These are phyloP conservation scores for Chlorella variabilis DNA, from an alignment of 163 green algal species.

Conservation along the genomic window DNA sequence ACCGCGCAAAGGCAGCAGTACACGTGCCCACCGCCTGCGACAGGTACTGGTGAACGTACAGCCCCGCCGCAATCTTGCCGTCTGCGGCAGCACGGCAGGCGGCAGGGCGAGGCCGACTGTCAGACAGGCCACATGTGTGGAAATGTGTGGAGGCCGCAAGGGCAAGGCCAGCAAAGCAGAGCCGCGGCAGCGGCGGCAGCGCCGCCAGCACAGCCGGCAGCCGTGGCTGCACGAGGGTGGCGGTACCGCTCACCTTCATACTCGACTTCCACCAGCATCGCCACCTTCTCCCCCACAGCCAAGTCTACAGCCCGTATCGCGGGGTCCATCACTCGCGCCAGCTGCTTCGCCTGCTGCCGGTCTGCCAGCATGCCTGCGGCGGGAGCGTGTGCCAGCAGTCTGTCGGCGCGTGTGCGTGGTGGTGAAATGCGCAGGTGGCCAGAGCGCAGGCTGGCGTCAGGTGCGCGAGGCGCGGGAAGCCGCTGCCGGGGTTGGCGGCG, in stretches of 20 bases:
- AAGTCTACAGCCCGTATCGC: conserved; percentile 80
- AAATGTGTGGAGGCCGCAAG: too few relatives aligned
- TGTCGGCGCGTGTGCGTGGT: too few relatives aligned
- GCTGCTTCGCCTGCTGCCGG: conserved; percentile 42
- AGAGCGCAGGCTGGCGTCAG: too few relatives aligned
- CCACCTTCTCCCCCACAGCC: conserved; percentile 84
- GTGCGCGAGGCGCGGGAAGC: too few relatives aligned
- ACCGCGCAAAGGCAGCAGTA: conserved; percentile 87
- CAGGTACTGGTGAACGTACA: conserved; percentile 87
- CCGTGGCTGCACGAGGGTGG: too few relatives aligned
- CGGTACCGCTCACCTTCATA: conserved; percentile 54
- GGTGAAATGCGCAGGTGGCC: too few relatives aligned
- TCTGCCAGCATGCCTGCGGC: conserved; percentile 69
- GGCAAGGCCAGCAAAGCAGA: too few relatives aligned
- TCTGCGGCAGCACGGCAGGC: conserved; percentile 47
- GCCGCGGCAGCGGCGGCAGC: too few relatives aligned
- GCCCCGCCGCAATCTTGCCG: conserved; percentile 75
- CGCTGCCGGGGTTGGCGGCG: too few relatives aligned
- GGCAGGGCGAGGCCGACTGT: background rate
- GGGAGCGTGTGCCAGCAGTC: too few relatives aligned
- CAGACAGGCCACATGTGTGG: too few relatives aligned
- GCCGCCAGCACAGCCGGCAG: too few relatives aligned
- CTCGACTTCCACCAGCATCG: conserved; percentile 91
- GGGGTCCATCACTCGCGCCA: conserved; percentile 73
- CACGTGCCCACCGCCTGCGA: conserved; percentile 80